Evolutionary conservation across 2,329 filamentous ascomycete species (phyloP), one percentile per base, ranked within the genome.

Genomic region (Penicillium sp.): DNA sequence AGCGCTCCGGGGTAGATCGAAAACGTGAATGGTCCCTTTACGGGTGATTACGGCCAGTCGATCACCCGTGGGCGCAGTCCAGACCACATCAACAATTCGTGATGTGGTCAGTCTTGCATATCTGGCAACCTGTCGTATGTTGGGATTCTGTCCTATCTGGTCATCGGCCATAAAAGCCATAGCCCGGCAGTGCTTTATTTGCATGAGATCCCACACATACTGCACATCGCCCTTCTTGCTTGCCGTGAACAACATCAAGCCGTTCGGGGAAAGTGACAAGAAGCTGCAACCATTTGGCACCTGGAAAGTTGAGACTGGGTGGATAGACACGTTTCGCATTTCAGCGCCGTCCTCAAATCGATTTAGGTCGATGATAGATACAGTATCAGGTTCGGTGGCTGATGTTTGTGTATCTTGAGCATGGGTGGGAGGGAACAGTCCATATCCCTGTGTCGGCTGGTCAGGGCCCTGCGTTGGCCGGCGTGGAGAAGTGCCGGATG

Each of bases 81-180:
- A 99, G 3, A 84, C 83, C 35, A 95, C 88, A 63, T 96, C 92
- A 18, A 96, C 81, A 47, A 97, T 89, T 46, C 88, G 87, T 3
- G 93, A 89, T 41, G 92, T 87, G 2, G 92, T 97, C 81, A 96
- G 87, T 34, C 93, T 84, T 16, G 89, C 88, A 64, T 95, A 96
- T 52, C 91, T 84, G 7, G 90, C 89, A 52, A 96, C 79, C 66
- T 95, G 89, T 40, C 90, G 85, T 28, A 96, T 88, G 53, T 68
- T 71, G 7, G 66, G 57, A 19, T 58, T 58, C 27, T 66, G 60
- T 19, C 60, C 46, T 14, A 58, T 48, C 13, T 61, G 58, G 35
- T 73, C 65, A 16, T 73, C 71, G 3, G 65, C 54, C 27, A 74
- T 59, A 46, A 72, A 69, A 35, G 61, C 59, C 48, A 62, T 67